Evolutionary conservation across 2,329 filamentous ascomycete genomes (phyloP).

Genomic region (Blastomyces emzantsi): DNA sequence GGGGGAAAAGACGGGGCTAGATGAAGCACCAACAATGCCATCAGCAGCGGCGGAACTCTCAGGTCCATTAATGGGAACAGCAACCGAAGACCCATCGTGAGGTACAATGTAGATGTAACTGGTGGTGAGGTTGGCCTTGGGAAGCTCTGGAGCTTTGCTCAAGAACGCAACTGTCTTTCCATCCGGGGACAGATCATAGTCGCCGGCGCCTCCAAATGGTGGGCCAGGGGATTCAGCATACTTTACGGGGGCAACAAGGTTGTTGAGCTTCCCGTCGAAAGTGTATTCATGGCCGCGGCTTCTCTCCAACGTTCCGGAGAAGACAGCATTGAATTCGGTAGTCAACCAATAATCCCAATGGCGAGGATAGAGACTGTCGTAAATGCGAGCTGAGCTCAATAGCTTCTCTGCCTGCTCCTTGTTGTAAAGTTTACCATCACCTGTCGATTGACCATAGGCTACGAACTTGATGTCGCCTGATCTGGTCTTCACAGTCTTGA

Average conservation of each 20-base stretch:
- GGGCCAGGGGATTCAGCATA: slow-evolving; percentile 39
- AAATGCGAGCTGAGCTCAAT: slow-evolving; percentile 58
- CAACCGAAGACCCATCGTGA: slow-evolving; percentile 51
- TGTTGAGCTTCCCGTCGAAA: slow-evolving; percentile 49
- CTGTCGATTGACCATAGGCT: slow-evolving; percentile 53
- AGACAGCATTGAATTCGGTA: slow-evolving; percentile 61
- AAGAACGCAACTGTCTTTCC: slow-evolving; percentile 35
- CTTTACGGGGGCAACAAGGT: slow-evolving; percentile 32
- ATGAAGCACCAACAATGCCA: slow-evolving; percentile 48
- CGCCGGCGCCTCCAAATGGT: slow-evolving; percentile 68
- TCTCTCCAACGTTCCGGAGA: slow-evolving; percentile 54
- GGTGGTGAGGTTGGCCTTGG: slow-evolving; percentile 58
- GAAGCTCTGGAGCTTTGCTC: slow-evolving; percentile 36
- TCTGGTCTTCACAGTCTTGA: slow-evolving; percentile 30
- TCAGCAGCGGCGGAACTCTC: slow-evolving; percentile 34
- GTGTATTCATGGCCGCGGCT: slow-evolving; percentile 24
- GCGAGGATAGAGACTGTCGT: slow-evolving; percentile 65
- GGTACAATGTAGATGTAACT: slow-evolving; percentile 69
- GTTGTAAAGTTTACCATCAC: slow-evolving; percentile 62
- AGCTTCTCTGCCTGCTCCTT: slow-evolving; percentile 51
- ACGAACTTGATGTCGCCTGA: slow-evolving; percentile 44
- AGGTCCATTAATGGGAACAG: slow-evolving; percentile 36
- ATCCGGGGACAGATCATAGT: slow-evolving; percentile 57
- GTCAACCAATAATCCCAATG: slow-evolving; percentile 75
- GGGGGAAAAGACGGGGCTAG: slow-evolving; percentile 65